Evolutionary conservation across 2,329 filamentous ascomycete genomes (phyloP), one percentile per base, ranked within the genome.

Genomic region (Ophiostoma quercus): DNA sequence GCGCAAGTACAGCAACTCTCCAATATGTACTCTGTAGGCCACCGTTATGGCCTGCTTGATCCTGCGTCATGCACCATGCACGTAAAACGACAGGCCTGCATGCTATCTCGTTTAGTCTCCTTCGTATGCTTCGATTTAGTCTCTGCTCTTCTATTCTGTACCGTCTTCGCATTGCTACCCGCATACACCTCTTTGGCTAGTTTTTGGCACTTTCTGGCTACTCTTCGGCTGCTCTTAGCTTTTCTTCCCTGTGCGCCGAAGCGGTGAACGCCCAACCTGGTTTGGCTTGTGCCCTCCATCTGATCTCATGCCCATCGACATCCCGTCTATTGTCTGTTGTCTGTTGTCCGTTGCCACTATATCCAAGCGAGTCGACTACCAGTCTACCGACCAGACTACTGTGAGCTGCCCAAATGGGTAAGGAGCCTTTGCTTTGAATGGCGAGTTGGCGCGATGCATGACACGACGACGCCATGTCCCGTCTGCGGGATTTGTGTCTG

Each of bases 51-150:
- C 29, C 34, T 22, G 63, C 37, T 32, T 41, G 37, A 66, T 43
- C 19, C 63, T 66, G 63, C 63, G 39, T 66, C 65, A 67, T 67
- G 65, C 65, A 67, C 65, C 65, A 32, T 67, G 65, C 65, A 67
- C 65, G 39, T 67, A 67, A 67, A 67, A 41, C 37, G 22, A 22
- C 19, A 43, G 12, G 14, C 65, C 29, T 43, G 41, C 37, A 67
- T 47, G 37, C 22, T 66, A n/a, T 67, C 65, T 47, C 39, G 11
- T 67, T 19, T 29, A 19, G 25, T 63, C 43, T 65, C 25, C 25
- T 29, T 29, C 2, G 25, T 29, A 12, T 22, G 3, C 39, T 47
- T 34, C 22, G 9, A 16, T 37, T 65, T 65, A 11, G 25, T 29
- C 22, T 62, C 29, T n/a, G n/a, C n/a, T n/a, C 25, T 16, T 7